Evolutionary conservation across 2,329 filamentous ascomycete species (phyloP).

Genomic region (Fusarium sp.): DNA sequence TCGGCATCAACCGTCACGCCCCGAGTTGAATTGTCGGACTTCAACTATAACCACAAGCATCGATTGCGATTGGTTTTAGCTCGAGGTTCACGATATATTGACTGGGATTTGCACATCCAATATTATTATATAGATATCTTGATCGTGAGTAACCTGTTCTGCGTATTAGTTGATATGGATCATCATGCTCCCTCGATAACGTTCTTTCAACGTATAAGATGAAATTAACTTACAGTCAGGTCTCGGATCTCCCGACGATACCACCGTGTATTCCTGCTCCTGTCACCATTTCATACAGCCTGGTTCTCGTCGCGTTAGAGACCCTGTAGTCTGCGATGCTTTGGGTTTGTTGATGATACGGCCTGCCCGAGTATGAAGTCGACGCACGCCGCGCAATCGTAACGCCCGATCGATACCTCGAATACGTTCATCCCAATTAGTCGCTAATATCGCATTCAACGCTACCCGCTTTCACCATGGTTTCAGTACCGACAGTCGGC

Average conservation of each 20-base stretch:
- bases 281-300: conserved; percentile 5
- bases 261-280: background rate
- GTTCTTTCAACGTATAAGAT: conserved; percentile 26
- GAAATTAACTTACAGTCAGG: conserved; percentile 33
- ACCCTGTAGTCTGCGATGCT: conserved; percentile 45
- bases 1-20: conserved; percentile 34
- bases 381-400: conserved; percentile 40
- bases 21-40: conserved; percentile 40
- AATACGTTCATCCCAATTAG: conserved; percentile 18
- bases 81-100: conserved; percentile 10
- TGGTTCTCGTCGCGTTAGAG: conserved; percentile 36
- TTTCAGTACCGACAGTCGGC: conserved; percentile 56
- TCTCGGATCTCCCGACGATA: conserved; percentile 6
- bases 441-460: conserved; percentile 21
- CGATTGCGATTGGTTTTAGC: conserved; percentile 16
- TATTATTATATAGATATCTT: conserved; percentile 22
- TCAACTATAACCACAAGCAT: conserved; percentile 27
- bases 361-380: conserved; percentile 46
- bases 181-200: conserved; percentile 36
- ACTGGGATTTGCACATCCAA: conserved; percentile 10
- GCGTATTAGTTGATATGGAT: conserved; percentile 47
- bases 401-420: conserved; percentile 37
- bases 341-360: conserved; percentile 45
- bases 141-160: conserved; percentile 36
- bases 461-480: conserved; percentile 52